phyloP scores from a whole-genome alignment of 2,329 filamentous ascomycete species.

The Clarireedia sp. region DNA sequence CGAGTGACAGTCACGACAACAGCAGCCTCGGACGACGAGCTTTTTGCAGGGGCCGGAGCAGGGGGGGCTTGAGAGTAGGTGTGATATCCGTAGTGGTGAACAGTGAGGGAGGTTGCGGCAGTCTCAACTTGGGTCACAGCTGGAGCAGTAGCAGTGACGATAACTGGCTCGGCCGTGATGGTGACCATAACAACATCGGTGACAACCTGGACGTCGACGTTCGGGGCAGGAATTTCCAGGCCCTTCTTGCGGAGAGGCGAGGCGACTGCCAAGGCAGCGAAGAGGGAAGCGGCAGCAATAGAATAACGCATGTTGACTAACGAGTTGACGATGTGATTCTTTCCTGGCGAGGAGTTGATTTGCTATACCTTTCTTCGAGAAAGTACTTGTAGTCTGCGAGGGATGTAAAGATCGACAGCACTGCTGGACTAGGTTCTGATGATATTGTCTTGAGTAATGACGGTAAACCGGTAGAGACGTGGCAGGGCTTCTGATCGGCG shows the following conservation, averaged over 20 bases:
- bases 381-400: slow-evolving; percentile 15
- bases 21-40: neutral
- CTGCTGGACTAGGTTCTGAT: slow-evolving; percentile 26
- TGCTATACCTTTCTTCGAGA: slow-evolving; percentile 22
- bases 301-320: slow-evolving; percentile 35
- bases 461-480: neutral
- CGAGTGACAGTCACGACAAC: neutral
- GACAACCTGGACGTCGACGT: slow-evolving; percentile 20
- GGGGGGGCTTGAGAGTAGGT: slow-evolving; percentile 2
- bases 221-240: slow-evolving; percentile 6
- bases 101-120: slow-evolving; percentile 5
- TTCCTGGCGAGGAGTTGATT: neutral
- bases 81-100: slow-evolving; percentile 3
- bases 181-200: slow-evolving; percentile 32
- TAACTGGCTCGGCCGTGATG: slow-evolving; percentile 28
- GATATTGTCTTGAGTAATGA: slow-evolving; percentile 15
- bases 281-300: slow-evolving; percentile 29
- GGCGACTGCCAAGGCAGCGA: slow-evolving; percentile 30
- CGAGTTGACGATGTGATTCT: neutral
- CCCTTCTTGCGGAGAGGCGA: slow-evolving; percentile 26
- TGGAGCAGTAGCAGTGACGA: slow-evolving; percentile 2
- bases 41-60: neutral
- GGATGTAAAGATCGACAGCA: slow-evolving; percentile 22
- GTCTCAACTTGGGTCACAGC: neutral
- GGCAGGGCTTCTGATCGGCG: neutral